A percentile compares a stretch with the other conserved stretches of the same genome.
Evolutionary conservation across 2,329 filamentous ascomycete genomes (phyloP).

Genomic region (Penicillium janthinellum): DNA sequence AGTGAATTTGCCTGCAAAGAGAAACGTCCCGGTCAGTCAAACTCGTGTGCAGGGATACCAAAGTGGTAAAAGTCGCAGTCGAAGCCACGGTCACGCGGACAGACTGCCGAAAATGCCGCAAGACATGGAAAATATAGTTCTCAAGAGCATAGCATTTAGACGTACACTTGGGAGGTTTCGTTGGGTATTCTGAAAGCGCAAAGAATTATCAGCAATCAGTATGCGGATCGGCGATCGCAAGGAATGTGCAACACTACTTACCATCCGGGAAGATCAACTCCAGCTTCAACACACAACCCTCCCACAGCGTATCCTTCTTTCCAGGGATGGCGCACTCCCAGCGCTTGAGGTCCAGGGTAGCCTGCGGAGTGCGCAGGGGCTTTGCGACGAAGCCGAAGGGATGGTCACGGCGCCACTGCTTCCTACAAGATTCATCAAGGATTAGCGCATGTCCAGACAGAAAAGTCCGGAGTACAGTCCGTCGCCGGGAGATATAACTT

Average conservation of each 20-base stretch:
- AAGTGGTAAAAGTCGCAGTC: not conserved
- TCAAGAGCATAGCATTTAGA: conserved; percentile 18
- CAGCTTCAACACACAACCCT: conserved; percentile 95
- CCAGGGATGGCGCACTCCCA: conserved; percentile 98
- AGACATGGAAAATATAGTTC: not conserved
- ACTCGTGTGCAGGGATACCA: not conserved
- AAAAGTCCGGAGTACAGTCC: no score
- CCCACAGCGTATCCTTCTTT: conserved; percentile 96
- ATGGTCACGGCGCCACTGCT: conserved; percentile 95
- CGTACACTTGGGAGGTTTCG: conserved; percentile 97
- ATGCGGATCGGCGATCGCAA: conserved; percentile 7
- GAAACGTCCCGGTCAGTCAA: not conserved
- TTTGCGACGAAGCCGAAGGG: conserved; percentile 97
- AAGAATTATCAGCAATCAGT: conserved; percentile 17
- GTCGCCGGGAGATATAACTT: conserved; percentile 36
- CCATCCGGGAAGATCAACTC: conserved; percentile 91
- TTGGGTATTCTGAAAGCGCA: conserved; percentile 77
- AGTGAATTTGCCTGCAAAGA: conserved; percentile 79
- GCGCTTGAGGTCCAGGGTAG: conserved; percentile 84
- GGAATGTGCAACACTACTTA: conserved; percentile 48
- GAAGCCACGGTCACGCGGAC: not conserved
- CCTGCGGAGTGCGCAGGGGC: conserved; percentile 75
- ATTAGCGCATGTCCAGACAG: conserved; percentile 11
- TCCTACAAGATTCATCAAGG: conserved; percentile 57
- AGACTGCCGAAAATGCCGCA: not conserved